These are phyloP conservation scores for Asclepias syriaca DNA, from an alignment of 257 asterid genomes.

Conservation along the genomic window DNA sequence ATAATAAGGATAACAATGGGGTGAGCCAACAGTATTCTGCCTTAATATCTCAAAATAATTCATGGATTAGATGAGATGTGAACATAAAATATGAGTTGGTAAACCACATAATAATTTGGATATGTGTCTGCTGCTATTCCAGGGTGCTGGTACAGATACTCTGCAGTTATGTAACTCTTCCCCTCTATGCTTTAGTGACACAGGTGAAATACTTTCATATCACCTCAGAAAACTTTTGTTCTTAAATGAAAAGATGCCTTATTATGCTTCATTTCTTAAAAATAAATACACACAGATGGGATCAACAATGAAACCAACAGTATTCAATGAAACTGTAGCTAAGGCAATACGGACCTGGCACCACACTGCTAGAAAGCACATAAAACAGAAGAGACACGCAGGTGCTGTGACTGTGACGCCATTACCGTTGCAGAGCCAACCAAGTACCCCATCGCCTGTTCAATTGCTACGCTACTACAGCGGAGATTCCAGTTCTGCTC, in stretches of 20 bases:
- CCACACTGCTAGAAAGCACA: conserved; percentile 41
- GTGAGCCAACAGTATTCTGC: conserved; percentile 22
- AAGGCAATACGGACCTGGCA: conserved; percentile 52
- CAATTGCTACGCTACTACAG: conserved; percentile 29
- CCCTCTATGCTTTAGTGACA: conserved; percentile 59
- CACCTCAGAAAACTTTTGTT: neutral
- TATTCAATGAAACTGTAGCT: conserved; percentile 49
- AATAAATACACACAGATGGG: conserved; percentile 41
- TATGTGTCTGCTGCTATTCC: conserved; percentile 1
- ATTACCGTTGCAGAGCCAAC: conserved; percentile 29
- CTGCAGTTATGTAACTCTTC: conserved; percentile 67
- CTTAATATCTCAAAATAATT: neutral
- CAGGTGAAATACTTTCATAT: conserved; percentile 30
- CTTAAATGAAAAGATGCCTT: neutral
- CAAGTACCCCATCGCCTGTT: conserved; percentile 41
- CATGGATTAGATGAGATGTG: neutral
- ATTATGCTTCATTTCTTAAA: neutral
- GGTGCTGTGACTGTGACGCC: conserved; percentile 24
- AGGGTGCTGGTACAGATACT: conserved; percentile 53
- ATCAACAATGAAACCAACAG: conserved; percentile 54
- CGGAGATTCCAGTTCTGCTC: conserved; percentile 9
- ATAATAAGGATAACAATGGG: conserved; percentile 53
- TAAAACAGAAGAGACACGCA: conserved; percentile 28
- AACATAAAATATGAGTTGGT: neutral
- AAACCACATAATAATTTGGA: neutral